Evolutionary conservation across 345 rosid genomes (phyloP), one percentile per base, ranked within the genome.

Genomic region (Brassica rapa): DNA sequence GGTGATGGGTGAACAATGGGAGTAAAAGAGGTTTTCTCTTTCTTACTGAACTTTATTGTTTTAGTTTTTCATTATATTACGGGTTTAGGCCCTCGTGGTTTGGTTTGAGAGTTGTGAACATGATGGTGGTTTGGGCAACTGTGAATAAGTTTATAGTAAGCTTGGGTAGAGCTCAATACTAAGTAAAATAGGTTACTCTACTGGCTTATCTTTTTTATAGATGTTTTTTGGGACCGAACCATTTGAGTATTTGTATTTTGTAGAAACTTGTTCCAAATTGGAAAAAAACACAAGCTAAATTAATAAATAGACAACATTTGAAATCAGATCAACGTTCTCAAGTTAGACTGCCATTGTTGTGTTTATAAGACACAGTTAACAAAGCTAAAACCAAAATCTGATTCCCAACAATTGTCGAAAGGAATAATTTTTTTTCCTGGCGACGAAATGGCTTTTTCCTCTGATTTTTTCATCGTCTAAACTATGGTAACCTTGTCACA

Each of bases 81-180:
- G 57, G 70, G 35, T 43, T 56, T 71, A 59, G 66, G 10, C 56
- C 66, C 23, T 37, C 14, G 1, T 71, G 35, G 53, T 57, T 71
- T 41, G 67, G 16, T 65, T 66, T 71, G 77, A 21, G 60, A 55
- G 68, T 29, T 78, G 61, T 56, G 72, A 43, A 78, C 72, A 39
- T 35, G 56, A 37, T 62, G 15, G 66, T 70, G 21, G 5, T 60
- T 24, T 60, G 66, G 21, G 49, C 12, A 53, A 49, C 14, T 71
- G 72, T 71, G 66, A 55, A 77, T 77, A 55, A 63, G 66, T 37
- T 71, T 71, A 71, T 63, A 62, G 65, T 62, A 62, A 77, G 65
- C 12, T 70, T 70, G 43, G 29, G 43, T 70, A 77, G 63, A 59
- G 8, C 14, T 21, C 68, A 46, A 60, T 61, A 59, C 3, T 53